A percentile compares a stretch with the other conserved stretches of the same genome.
Conservation (phyloP, 176 grass and related monocot species). For the Stipa capillata region DNA sequence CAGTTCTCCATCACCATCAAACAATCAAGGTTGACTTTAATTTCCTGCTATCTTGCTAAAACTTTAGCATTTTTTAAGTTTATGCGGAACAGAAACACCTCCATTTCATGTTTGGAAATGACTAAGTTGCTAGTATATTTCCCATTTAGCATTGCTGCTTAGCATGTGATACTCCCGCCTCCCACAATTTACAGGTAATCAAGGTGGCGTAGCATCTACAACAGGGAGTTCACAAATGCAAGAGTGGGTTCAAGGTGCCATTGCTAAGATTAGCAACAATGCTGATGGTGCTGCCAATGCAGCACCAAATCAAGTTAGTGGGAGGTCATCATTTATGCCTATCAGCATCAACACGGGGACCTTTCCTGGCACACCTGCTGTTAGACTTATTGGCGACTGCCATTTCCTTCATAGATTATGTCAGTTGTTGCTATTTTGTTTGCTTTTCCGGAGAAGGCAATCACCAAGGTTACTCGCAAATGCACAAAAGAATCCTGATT, state of each 20-base stretch:
- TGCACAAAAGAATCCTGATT: slow-evolving; percentile 62
- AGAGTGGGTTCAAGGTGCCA: slow-evolving; percentile 99
- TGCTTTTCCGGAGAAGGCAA: slow-evolving; percentile 89
- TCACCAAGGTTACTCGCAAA: slow-evolving; percentile 54
- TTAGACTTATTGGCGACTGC: slow-evolving; percentile 94
- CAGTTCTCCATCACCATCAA: slow-evolving; percentile 68
- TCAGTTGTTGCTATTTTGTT: slow-evolving; percentile 87
- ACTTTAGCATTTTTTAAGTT: background rate
- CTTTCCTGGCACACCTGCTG: slow-evolving; percentile 97
- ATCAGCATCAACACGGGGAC: slow-evolving; percentile 98
- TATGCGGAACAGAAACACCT: background rate
- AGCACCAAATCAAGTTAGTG: slow-evolving; percentile 68
- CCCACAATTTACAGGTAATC: slow-evolving; percentile 51
- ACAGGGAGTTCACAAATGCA: slow-evolving; percentile 95
- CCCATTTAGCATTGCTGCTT: slow-evolving; percentile 14
- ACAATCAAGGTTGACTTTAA: slow-evolving; percentile 60
- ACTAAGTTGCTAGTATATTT: background rate
- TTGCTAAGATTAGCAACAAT: slow-evolving; percentile 97
- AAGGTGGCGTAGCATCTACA: slow-evolving; percentile 61
- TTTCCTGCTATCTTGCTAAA: background rate
- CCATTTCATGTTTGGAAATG: slow-evolving; percentile 7
- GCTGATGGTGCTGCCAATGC: slow-evolving; percentile 69
- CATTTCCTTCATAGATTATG: slow-evolving; percentile 97
- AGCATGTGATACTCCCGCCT: background rate
- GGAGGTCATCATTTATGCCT: slow-evolving; percentile 80